phyloP scores from a whole-genome alignment of 129 eudicot genomes.

The Dittrichia graveolens region DNA sequence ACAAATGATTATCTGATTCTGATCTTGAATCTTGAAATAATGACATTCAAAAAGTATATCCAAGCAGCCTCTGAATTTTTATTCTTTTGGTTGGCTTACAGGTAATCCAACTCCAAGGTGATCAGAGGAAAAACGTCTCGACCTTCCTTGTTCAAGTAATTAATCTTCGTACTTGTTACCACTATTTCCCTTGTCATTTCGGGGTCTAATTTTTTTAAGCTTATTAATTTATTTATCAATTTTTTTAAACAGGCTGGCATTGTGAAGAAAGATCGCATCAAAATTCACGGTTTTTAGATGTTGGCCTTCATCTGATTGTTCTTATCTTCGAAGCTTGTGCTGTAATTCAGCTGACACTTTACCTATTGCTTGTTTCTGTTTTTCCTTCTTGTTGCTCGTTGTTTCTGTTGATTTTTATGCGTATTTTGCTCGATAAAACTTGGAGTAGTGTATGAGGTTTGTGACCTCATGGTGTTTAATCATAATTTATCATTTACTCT shows the following conservation, averaged over 20 bases:
- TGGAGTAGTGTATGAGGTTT: too few relatives aligned
- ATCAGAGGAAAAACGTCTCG: conserved; percentile 44
- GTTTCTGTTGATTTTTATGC: conserved; percentile 15
- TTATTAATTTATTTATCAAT: not conserved
- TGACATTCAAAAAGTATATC: too few relatives aligned
- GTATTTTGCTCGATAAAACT: not conserved
- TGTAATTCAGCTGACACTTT: conserved; percentile 9
- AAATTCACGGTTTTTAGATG: conserved; percentile 74
- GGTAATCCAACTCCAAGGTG: conserved; percentile 49
- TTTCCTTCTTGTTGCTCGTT: conserved; percentile 16
- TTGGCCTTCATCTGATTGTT: conserved; percentile 14
- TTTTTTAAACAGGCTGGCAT: conserved; percentile 55
- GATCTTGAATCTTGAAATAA: too few relatives aligned
- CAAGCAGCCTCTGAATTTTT: too few relatives aligned
- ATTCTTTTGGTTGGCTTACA: not conserved
- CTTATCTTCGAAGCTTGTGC: conserved; percentile 30
- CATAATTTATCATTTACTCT: too few relatives aligned
- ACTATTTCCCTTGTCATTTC: not conserved
- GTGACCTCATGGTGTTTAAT: too few relatives aligned
- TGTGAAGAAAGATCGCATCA: conserved; percentile 84
- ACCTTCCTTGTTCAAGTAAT: conserved; percentile 44
- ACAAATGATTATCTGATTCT: too few relatives aligned
- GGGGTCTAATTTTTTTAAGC: not conserved
- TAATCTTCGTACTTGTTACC: not conserved
- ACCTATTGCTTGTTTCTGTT: not conserved